Conservation (phyloP, 352 stramenopile species). For the Pythium aristosporum region DNA sequence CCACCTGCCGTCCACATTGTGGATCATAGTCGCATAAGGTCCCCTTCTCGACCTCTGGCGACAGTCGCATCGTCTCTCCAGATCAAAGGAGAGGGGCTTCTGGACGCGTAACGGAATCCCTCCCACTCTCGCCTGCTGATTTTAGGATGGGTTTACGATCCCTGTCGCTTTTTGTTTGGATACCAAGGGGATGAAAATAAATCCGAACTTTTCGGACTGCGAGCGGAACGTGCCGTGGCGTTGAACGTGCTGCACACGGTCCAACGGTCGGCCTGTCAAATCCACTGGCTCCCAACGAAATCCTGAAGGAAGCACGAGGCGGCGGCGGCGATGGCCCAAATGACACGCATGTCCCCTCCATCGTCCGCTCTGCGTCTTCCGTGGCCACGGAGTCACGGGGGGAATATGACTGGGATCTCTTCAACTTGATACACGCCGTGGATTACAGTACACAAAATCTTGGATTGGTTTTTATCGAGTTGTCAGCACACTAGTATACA, state of each 20-base stretch:
- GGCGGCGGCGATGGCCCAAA: constrained; percentile 9
- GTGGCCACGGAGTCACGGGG: neutral
- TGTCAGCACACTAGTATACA: constrained; percentile 19
- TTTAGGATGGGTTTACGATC: neutral
- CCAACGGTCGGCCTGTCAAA: constrained; percentile 3
- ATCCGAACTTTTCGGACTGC: neutral
- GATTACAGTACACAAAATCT: constrained; percentile 23
- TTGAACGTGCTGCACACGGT: constrained; percentile 8
- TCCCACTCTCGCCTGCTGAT: neutral
- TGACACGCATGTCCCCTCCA: constrained; percentile 5
- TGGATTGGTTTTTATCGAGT: neutral
- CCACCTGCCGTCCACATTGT: neutral
- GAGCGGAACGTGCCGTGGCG: constrained; percentile 5
- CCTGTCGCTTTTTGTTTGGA: neutral
- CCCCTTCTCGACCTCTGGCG: constrained; percentile 6
- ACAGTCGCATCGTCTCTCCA: constrained; percentile 10
- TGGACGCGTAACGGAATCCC: neutral
- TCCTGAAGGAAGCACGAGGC: neutral
- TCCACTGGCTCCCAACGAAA: constrained; percentile 3
- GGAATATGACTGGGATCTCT: too few relatives aligned
- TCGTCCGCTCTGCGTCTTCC: neutral
- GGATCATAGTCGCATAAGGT: constrained; percentile 1
- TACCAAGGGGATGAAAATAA: neutral
- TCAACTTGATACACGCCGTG: neutral
- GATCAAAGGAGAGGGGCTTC: neutral